These are phyloP conservation scores for Coriolopsis trogii DNA, from an alignment of 1,284 basidiomycete species.

Conservation along the genomic window DNA sequence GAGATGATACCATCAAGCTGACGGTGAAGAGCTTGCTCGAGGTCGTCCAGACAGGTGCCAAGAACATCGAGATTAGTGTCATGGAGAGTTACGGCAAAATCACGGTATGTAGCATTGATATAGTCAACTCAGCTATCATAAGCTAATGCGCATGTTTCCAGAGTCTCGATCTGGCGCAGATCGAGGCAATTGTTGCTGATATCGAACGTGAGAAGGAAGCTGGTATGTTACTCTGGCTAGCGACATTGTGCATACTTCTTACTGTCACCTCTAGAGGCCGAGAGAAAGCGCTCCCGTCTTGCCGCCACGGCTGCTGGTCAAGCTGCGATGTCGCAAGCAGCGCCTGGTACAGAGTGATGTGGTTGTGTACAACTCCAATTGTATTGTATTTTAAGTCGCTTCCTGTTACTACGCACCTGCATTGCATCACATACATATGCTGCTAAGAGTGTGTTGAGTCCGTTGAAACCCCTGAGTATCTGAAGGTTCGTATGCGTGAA, in stretches of 20 bases:
- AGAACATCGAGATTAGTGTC: slow-evolving; percentile 98
- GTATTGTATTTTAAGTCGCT: slow-evolving; percentile 15
- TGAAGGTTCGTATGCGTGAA: background rate
- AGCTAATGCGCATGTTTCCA: slow-evolving; percentile 35
- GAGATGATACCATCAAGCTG: slow-evolving; percentile 92
- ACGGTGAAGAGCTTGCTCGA: slow-evolving; percentile 96
- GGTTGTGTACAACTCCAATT: slow-evolving; percentile 11
- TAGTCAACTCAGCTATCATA: background rate
- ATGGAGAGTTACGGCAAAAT: slow-evolving; percentile 94
- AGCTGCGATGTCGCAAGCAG: slow-evolving; percentile 74
- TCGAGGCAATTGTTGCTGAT: slow-evolving; percentile 87
- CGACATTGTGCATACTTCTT: background rate
- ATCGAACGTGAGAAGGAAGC: slow-evolving; percentile 97
- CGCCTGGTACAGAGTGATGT: slow-evolving; percentile 30
- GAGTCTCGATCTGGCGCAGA: slow-evolving; percentile 86
- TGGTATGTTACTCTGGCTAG: slow-evolving; percentile 50
- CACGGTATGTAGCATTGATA: slow-evolving; percentile 58
- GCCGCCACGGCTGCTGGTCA: slow-evolving; percentile 84
- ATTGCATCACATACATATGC: background rate
- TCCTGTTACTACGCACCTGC: too few species aligned
- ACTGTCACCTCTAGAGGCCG: slow-evolving; percentile 61
- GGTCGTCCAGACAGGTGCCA: slow-evolving; percentile 98
- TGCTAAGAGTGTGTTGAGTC: background rate
- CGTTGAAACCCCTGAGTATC: background rate
- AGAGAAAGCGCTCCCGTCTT: slow-evolving; percentile 77